These are phyloP conservation scores for Tricholoma hemisulphureum DNA, from an alignment of 768 basidiomycete genomes.

Conservation along the genomic window DNA sequence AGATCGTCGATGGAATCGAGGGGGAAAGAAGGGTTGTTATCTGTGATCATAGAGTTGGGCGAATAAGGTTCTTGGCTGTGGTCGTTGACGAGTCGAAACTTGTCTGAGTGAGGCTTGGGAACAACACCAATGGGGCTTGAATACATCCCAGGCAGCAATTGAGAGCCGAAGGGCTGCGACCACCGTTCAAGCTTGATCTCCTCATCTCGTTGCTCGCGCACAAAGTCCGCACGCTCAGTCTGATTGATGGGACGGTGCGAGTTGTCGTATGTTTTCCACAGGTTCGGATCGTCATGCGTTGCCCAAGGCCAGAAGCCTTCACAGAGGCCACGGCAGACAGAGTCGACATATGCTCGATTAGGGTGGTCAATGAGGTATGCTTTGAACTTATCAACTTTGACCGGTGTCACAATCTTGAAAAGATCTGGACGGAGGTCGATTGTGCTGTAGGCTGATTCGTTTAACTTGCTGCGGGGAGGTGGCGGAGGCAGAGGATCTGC, in stretches of 20 bases:
- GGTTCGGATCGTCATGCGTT: conserved; percentile 14
- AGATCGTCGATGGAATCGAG: conserved; percentile 36
- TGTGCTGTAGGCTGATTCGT: conserved; percentile 18
- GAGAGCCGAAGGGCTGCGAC: conserved; percentile 31
- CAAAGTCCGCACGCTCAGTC: conserved; percentile 16
- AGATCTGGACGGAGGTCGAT: conserved; percentile 23
- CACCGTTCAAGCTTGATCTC: conserved; percentile 25
- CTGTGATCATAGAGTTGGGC: conserved; percentile 35
- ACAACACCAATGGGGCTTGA: conserved; percentile 37
- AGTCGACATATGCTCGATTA: conserved; percentile 37
- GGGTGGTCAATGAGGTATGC: conserved; percentile 33
- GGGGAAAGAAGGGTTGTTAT: conserved; percentile 18
- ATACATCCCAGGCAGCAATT: conserved; percentile 46
- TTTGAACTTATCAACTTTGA: conserved; percentile 14
- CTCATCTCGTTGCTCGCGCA: conserved; percentile 24
- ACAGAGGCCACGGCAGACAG: conserved; percentile 25
- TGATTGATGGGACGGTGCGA: conserved; percentile 9
- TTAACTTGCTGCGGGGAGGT: conserved; percentile 11
- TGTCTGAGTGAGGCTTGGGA: conserved; percentile 31
- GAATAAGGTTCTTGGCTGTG: conserved; percentile 34
- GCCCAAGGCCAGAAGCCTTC: conserved; percentile 47
- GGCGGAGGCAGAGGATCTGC: conserved; percentile 14
- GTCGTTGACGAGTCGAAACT: conserved; percentile 38
- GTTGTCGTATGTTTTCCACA: conserved; percentile 21
- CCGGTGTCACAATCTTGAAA: conserved; percentile 35